These are phyloP conservation scores for Globisporangium yorkense DNA, from an alignment of 352 stramenopile species.

Conservation along the genomic window DNA sequence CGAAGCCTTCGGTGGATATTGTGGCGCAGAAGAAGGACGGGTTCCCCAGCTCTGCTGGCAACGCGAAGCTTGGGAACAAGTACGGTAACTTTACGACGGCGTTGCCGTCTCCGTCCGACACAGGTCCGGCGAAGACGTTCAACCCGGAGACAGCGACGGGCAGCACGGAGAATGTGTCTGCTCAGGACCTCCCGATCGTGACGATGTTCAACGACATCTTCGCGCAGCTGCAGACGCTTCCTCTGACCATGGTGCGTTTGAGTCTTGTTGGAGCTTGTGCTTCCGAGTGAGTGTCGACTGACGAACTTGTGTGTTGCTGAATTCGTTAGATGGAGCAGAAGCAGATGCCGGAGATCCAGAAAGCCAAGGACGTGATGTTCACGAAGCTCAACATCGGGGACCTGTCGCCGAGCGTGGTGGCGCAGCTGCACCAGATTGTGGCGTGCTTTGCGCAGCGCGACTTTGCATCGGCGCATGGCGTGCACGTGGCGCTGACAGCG, in stretches of 20 bases:
- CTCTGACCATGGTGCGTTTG: conserved; percentile 75
- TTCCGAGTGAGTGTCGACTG: background rate
- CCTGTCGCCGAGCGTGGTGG: conserved; percentile 64
- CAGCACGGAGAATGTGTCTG: conserved; percentile 66
- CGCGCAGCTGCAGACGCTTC: conserved; percentile 57
- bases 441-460: conserved; percentile 68
- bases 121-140: conserved; percentile 31
- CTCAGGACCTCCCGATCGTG: conserved; percentile 77
- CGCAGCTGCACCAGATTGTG: conserved; percentile 76
- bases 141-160: conserved; percentile 38
- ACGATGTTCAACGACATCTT: conserved; percentile 78
- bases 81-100: conserved; percentile 74
- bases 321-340: conserved; percentile 79
- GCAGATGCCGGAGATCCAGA: conserved; percentile 80
- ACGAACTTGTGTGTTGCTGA: conserved; percentile 8
- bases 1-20: conserved; percentile 80
- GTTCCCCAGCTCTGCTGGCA: conserved; percentile 80
- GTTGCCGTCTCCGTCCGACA: conserved; percentile 45
- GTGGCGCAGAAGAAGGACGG: conserved; percentile 75
- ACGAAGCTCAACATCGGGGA: conserved; percentile 83
- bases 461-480: conserved; percentile 68
- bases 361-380: conserved; percentile 84
- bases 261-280: background rate
- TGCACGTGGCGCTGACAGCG: conserved; percentile 90
- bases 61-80: conserved; percentile 84